Base-by-base conservation (phyloP, 768 basidiomycete genomes). In the Suillus subalutaceus region DNA sequence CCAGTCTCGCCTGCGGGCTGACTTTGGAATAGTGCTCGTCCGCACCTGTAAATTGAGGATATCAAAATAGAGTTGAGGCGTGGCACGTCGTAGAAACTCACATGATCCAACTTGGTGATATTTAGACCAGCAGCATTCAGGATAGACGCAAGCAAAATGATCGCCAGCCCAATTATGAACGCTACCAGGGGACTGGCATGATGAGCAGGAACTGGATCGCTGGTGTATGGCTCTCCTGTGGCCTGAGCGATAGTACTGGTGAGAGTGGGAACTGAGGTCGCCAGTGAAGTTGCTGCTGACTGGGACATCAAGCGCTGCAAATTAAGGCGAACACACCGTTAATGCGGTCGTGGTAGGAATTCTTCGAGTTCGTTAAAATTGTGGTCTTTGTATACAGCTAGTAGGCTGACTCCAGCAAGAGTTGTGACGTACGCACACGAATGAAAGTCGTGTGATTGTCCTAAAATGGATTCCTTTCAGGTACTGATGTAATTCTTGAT, bases 91-190 rank as follows among this genome's bases (percentile, higher is more conserved):
- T 32, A 30, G 67, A 55, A 26, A 81, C 89, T 69, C 64, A 91
- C 89, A 86, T 96, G 94, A 79, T 97, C 96, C 50, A 97, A 80
- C 78, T 98, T 99, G 44, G 94, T 96, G 66, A 98, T 81, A 74
- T 97, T 98, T 50, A 99, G 83, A n/a, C 96, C 96, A 0, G 91
- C 93, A 41, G 94, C 93, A 72, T 94, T 95, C 69, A 94, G 84
- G n/a, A 94, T 84, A 20, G 91, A 93, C 0, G 94, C 91, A 8
- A 92, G 80, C 3, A 94, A 80, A 58, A 97, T 88, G 70, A 98
- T 97, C 53, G 90, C 75, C 55, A 97, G 86, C 16, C 96, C 93
- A 66, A 94, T 93, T 67, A 94, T 88, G 76, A 94, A 94, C 6
- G 88, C 80, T 48, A 91, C 82, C 68, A 88, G 86, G 6, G 90